Percentiles rank a stretch among this genome's conserved stretches.
phyloP scores from a whole-genome alignment of 768 basidiomycete genomes.

The Suillus hirtellus region DNA sequence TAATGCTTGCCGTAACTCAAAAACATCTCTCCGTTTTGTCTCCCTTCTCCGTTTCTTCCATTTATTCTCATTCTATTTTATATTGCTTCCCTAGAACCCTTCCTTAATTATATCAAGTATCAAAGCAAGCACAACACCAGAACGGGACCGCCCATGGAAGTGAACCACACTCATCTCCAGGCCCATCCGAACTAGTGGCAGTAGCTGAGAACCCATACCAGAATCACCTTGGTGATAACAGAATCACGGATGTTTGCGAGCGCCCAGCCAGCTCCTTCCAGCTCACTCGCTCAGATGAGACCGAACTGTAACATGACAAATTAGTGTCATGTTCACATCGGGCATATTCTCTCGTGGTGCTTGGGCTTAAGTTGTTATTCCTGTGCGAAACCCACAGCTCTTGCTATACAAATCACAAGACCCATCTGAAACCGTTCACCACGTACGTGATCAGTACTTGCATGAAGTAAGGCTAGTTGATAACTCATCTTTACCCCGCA shows the following conservation, averaged over 20 bases:
- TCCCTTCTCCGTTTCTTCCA: conserved; percentile 3
- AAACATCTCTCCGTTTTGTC: conserved; percentile 7
- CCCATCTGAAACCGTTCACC: conserved; percentile 1
- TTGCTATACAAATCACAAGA: background rate
- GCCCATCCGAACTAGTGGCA: background rate
- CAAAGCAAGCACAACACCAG: conserved; percentile 5
- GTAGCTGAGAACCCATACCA: background rate
- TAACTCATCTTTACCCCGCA: background rate
- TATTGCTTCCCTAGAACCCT: background rate
- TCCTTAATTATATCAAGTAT: background rate
- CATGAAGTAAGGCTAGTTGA: background rate
- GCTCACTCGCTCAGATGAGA: background rate
- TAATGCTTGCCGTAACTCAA: conserved; percentile 5
- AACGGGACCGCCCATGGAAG: background rate
- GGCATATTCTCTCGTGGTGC: conserved; percentile 4
- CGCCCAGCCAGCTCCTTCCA: background rate
- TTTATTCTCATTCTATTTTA: background rate
- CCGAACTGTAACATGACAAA: background rate
- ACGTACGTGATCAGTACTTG: background rate
- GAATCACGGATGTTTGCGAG: conserved; percentile 3
- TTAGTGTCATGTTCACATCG: background rate
- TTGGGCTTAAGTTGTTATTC: background rate
- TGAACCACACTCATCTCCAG: conserved; percentile 1
- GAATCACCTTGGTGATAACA: conserved; percentile 1
- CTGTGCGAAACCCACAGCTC: conserved; percentile 2